These are phyloP conservation scores for Nigrospora oryzae DNA, from an alignment of 2,329 filamentous ascomycete species.

Conservation along the genomic window DNA sequence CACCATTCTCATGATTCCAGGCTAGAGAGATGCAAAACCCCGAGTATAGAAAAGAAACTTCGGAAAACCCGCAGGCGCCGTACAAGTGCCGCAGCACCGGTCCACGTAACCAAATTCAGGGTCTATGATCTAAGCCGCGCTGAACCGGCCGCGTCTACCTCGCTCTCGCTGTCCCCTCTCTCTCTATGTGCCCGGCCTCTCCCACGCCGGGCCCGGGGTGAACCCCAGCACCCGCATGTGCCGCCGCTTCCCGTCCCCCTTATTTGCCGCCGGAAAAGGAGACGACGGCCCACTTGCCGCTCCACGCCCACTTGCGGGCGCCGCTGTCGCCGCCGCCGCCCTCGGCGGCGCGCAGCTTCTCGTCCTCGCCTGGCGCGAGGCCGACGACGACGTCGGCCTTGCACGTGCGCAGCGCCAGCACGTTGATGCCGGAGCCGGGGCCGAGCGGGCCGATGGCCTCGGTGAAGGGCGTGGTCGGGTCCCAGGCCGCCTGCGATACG, in stretches of 20 bases:
- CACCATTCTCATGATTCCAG: no score
- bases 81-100: no score
- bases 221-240: no score
- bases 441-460: constrained; percentile 82
- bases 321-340: constrained; percentile 63
- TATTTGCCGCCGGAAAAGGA: constrained; percentile 67
- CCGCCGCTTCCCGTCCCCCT: neutral
- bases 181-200: no score
- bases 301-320: constrained; percentile 86
- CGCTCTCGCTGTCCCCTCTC: no score
- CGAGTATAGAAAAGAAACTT: no score
- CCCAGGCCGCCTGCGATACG: constrained; percentile 60
- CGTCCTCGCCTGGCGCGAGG: constrained; percentile 72
- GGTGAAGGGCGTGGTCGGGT: constrained; percentile 77
- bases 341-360: constrained; percentile 61
- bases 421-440: constrained; percentile 70
- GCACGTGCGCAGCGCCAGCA: constrained; percentile 83
- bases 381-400: constrained; percentile 96
- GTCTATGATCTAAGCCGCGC: no score
- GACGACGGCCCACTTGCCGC: constrained; percentile 93
- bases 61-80: no score
- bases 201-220: no score
- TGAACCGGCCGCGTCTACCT: no score
- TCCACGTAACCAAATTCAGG: no score
- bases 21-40: no score